Evolutionary conservation across 306 rosid species (phyloP), one percentile per base, ranked within the genome.

Genomic region (Inga leiocalycina): DNA sequence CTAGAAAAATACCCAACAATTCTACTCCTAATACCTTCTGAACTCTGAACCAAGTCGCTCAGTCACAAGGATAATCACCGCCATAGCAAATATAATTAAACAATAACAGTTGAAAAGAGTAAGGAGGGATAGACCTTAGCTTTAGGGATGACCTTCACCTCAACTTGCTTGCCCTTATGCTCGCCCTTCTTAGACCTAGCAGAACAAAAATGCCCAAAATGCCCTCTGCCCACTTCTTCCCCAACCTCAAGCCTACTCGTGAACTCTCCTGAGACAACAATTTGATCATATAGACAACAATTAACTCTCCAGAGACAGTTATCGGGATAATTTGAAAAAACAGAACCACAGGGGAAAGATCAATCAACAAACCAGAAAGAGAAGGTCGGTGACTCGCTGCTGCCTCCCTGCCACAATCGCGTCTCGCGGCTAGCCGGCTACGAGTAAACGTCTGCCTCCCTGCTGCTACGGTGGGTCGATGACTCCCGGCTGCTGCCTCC

Each of bases 201-300:
- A 84, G 98, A 89, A 83, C 97, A 97, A 86, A 98, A 92, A 88
- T 97, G 94, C 88, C 99, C 99, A 89, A 97, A 94, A 92, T 97
- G 99, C 86, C 99, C 99, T 77, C 97, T 90, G 15, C 99, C 99
- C 77, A 97, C 92, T 82, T 97, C 99, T 54, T 92, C 97, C 56
- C 97, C 98, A 17, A 97, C 90, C 87, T 97, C 99, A 78, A 94
- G 70, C 88, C 90, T 86, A 68, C 91, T 91, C 27, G 82, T 85
- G 41, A 97, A 84, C 91, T 97, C 98, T 71, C 30, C 30, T 27
- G 30, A 27, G 30, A 27, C 30, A 27, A 27, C 30, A 27, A 27
- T 27, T 27, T 27, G 30, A 27, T 27, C 30, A 27, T 0, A 27
- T 27, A 27, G 30, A 27, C 30, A 27, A 27, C 30, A 27, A 27